These are phyloP conservation scores for Tilletia indica DNA, from an alignment of 1,284 basidiomycete genomes.

Conservation along the genomic window DNA sequence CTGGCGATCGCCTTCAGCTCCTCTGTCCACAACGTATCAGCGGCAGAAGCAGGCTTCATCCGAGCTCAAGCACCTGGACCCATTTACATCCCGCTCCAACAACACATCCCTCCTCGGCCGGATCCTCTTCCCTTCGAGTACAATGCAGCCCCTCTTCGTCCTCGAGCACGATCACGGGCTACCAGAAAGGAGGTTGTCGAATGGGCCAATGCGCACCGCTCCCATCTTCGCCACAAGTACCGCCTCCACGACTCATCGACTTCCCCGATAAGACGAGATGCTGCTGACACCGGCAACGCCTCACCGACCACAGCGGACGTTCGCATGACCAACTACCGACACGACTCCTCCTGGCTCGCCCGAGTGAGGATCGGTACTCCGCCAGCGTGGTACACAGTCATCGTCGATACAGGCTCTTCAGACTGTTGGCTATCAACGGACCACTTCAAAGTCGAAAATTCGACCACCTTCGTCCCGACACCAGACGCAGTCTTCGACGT, in stretches of 20 bases:
- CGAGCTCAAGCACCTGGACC: neutral
- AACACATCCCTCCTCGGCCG: neutral
- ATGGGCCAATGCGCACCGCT: conserved; percentile 40
- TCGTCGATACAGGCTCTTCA: too few relatives aligned
- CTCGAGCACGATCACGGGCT: neutral
- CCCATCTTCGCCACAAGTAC: conserved; percentile 40
- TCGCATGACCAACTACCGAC: conserved; percentile 34
- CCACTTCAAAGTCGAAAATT: too few relatives aligned
- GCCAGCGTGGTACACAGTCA: too few relatives aligned
- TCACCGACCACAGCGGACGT: conserved; percentile 9
- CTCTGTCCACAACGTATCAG: too few relatives aligned
- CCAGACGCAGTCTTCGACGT: too few relatives aligned
- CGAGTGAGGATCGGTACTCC: conserved; percentile 35
- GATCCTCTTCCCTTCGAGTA: neutral
- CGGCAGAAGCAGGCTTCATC: too few relatives aligned
- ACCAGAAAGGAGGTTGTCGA: conserved; percentile 24
- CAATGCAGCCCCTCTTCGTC: neutral
- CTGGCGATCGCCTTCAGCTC: too few relatives aligned
- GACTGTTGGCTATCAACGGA: too few relatives aligned
- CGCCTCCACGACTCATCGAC: too few relatives aligned
- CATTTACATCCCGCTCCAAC: neutral
- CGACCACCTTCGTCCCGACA: too few relatives aligned
- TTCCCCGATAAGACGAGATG: too few relatives aligned
- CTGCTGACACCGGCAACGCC: too few relatives aligned
- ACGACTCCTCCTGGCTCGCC: conserved; percentile 41